phyloP scores from a whole-genome alignment of 2,329 filamentous ascomycete species.

The Ophiostoma ulmi region DNA sequence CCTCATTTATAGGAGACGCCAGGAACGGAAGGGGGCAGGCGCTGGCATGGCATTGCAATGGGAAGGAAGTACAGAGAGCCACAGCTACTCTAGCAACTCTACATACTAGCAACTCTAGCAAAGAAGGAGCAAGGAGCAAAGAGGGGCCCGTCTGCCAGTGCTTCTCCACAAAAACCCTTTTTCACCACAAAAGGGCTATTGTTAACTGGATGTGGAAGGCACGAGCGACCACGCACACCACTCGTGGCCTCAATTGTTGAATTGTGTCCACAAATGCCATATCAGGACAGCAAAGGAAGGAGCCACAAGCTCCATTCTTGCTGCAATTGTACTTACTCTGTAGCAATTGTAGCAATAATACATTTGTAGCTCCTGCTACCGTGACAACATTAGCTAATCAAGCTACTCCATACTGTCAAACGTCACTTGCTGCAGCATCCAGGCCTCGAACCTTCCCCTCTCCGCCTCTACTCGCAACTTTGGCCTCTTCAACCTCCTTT shows the following conservation, averaged over 20 bases:
- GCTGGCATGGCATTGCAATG: not conserved
- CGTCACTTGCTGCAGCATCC: conserved; percentile 13
- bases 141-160: not conserved
- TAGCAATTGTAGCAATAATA: not conserved
- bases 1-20: not conserved
- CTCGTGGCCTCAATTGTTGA: conserved; percentile 15
- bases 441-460: conserved; percentile 10
- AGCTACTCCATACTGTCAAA: not conserved
- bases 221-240: conserved; percentile 16
- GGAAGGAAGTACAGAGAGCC: not conserved
- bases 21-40: not conserved
- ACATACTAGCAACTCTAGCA: not conserved
- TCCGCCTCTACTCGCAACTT: conserved; percentile 9
- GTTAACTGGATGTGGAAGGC: conserved; percentile 9
- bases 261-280: conserved; percentile 14
- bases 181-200: conserved; percentile 8
- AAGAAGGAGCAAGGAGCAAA: not conserved
- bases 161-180: not conserved
- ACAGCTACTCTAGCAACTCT: not conserved
- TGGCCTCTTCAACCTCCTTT: conserved; percentile 8
- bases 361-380: not conserved
- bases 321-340: too few relatives aligned
- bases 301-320: not conserved
- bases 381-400: conserved; percentile 12
- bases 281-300: conserved; percentile 1